These are phyloP conservation scores for Globisporangium nodosum DNA, from an alignment of 352 stramenopile genomes.

Conservation along the genomic window DNA sequence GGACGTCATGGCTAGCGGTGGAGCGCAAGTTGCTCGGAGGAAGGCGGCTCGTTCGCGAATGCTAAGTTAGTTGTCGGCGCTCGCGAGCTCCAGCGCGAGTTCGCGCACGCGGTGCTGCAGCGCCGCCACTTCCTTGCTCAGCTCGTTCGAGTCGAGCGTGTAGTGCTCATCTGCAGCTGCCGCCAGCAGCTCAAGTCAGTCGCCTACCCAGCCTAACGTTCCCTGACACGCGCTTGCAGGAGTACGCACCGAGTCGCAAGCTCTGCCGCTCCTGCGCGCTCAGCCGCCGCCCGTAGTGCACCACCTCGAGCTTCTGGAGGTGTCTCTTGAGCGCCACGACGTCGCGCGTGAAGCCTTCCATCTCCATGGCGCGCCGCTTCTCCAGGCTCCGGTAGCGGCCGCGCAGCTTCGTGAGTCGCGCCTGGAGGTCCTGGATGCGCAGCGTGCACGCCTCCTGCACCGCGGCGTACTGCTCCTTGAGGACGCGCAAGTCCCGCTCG, in stretches of 20 bases:
- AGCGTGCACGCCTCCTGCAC: conserved; percentile 65
- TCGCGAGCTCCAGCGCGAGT: conserved; percentile 39
- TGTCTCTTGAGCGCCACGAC: conserved; percentile 54
- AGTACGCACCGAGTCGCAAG: conserved; percentile 27
- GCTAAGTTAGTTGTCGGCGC: background rate
- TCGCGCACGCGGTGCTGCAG: conserved; percentile 62
- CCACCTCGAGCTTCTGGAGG: conserved; percentile 66
- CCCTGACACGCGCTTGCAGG: background rate
- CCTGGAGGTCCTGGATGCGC: conserved; percentile 67
- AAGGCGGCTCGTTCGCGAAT: background rate
- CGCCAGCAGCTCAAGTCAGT: background rate
- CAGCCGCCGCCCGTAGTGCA: conserved; percentile 50
- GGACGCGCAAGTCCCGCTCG: conserved; percentile 65
- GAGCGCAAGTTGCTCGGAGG: background rate
- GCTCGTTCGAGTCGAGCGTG: conserved; percentile 47
- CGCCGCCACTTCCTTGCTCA: conserved; percentile 54
- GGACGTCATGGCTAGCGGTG: background rate
- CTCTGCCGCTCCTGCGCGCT: conserved; percentile 43
- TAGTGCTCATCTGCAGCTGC: conserved; percentile 34
- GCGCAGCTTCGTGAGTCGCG: conserved; percentile 55
- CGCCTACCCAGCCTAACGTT: background rate
- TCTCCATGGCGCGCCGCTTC: conserved; percentile 70
- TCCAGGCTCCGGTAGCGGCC: conserved; percentile 57
- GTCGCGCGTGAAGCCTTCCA: conserved; percentile 78
- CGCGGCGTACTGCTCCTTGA: conserved; percentile 72